Percentiles rank a stretch among this genome's conserved stretches.
phyloP scores from a whole-genome alignment of 495 filamentous ascomycete genomes.

The Penicillium robsamsonii region DNA sequence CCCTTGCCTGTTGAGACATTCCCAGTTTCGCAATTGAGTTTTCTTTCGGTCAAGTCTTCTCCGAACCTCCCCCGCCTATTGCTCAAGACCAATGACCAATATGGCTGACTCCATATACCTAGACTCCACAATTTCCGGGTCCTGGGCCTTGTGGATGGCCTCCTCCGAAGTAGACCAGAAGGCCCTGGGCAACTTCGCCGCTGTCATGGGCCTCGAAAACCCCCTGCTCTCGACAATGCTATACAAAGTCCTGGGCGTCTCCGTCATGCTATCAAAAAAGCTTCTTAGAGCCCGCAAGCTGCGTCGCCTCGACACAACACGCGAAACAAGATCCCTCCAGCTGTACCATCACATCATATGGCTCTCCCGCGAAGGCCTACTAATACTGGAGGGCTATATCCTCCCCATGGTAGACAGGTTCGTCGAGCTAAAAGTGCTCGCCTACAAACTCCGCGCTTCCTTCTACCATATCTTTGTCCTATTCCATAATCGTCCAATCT shows the following conservation, averaged over 20 bases:
- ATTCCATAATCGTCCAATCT: constrained; percentile 77
- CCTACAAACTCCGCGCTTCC: constrained; percentile 86
- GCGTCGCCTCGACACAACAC: constrained; percentile 76
- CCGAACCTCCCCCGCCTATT: not conserved
- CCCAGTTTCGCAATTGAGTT: not conserved
- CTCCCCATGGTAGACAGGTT: constrained; percentile 71
- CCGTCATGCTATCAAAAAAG: constrained; percentile 81
- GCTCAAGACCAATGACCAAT: not conserved
- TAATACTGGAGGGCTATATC: constrained; percentile 82
- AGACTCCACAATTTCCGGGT: constrained; percentile 20
- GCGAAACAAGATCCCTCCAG: constrained; percentile 76
- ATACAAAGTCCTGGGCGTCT: constrained; percentile 87
- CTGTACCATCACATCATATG: constrained; percentile 90
- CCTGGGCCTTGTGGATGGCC: constrained; percentile 68
- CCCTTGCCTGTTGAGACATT: not conserved
- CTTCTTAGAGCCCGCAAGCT: constrained; percentile 79
- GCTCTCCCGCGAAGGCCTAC: constrained; percentile 87
- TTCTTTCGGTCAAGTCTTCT: not conserved
- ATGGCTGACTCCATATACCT: constrained; percentile 23
- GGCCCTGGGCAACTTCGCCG: constrained; percentile 84
- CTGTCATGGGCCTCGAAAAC: constrained; percentile 65
- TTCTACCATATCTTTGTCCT: constrained; percentile 97
- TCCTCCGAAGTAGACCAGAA: constrained; percentile 96
- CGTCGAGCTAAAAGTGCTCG: constrained; percentile 78
- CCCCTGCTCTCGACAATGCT: constrained; percentile 75